Percentiles rank a stretch among this genome's conserved stretches.
Conservation (phyloP, 306 rosid species). For the Vachellia pachyceras region DNA sequence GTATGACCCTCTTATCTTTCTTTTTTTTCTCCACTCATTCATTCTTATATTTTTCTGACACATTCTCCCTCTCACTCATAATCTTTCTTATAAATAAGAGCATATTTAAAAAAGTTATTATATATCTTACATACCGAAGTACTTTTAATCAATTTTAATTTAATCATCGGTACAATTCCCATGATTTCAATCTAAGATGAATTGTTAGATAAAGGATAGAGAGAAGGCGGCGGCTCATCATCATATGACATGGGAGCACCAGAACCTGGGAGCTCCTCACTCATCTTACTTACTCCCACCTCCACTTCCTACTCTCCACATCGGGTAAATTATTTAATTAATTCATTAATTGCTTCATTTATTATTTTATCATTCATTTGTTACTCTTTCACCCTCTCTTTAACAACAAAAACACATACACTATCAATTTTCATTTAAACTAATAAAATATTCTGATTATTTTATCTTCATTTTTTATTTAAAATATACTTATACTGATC, state of each 20-base stretch:
- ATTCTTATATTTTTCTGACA: too few species aligned
- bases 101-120: too few species aligned
- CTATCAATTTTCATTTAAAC: too few species aligned
- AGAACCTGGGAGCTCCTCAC: slow-evolving; percentile 52
- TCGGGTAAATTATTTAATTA: slow-evolving; percentile 53
- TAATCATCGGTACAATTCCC: too few species aligned
- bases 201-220: slow-evolving; percentile 70
- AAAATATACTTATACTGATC: too few species aligned
- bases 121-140: too few species aligned
- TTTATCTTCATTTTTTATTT: too few species aligned
- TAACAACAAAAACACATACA: not conserved
- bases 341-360: not conserved
- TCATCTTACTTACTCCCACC: slow-evolving; percentile 52
- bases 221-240: slow-evolving; percentile 53
- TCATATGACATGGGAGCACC: slow-evolving; percentile 63
- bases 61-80: too few species aligned
- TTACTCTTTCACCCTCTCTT: not conserved
- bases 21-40: too few species aligned
- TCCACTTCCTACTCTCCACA: slow-evolving; percentile 65
- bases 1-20: too few species aligned
- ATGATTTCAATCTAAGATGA: too few species aligned
- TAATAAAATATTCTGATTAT: not conserved
- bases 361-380: not conserved
- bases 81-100: too few species aligned
- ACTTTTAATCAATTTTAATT: not conserved